These are phyloP conservation scores for Penicillium odoratum DNA, from an alignment of 495 filamentous ascomycete genomes.

Conservation along the genomic window DNA sequence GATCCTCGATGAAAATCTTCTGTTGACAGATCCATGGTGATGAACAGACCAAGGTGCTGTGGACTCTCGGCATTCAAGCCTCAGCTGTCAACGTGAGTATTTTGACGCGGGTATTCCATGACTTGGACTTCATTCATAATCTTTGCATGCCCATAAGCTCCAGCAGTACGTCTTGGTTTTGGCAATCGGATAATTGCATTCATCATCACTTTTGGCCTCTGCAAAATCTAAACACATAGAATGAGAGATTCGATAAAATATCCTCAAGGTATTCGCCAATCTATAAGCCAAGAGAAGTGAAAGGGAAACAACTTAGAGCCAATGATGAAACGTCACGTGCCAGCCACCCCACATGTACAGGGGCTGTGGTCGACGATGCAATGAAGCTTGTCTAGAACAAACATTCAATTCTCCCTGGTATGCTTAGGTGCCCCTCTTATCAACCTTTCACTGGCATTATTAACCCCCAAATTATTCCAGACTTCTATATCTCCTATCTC, in stretches of 20 bases:
- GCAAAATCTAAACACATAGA: no score
- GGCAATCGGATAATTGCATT: no score
- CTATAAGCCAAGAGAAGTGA: neutral
- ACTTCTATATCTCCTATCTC: conserved; percentile 1
- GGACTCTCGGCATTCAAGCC: no score
- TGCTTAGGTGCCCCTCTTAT: neutral
- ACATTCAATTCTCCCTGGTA: conserved; percentile 12
- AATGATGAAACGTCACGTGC: conserved; percentile 25
- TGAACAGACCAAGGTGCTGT: neutral
- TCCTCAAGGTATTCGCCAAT: neutral
- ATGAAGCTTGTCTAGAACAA: conserved; percentile 9
- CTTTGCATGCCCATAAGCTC: no score
- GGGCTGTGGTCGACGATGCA: conserved; percentile 7
- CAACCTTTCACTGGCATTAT: neutral
- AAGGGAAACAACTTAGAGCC: neutral
- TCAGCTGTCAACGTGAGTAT: no score
- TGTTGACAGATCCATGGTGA: no score
- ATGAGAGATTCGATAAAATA: neutral
- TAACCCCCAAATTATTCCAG: neutral
- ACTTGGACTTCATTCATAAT: no score
- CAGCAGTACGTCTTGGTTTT: no score
- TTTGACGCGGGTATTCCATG: no score
- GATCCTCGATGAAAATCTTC: no score
- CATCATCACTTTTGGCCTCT: no score
- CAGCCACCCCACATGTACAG: conserved; percentile 19